Conservation (phyloP, 129 eudicot species). For the Artemisia argyi region DNA sequence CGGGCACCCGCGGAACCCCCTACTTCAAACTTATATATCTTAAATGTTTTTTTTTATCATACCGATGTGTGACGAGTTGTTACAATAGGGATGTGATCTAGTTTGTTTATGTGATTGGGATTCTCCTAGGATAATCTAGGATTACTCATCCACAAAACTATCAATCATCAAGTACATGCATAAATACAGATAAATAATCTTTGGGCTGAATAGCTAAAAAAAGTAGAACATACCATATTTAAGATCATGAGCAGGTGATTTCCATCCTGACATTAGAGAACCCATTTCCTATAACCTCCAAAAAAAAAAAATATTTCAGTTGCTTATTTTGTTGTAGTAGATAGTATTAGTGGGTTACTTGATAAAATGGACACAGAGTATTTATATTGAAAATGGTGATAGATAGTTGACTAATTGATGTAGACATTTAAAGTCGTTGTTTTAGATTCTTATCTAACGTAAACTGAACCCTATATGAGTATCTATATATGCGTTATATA, state of each 20-base stretch:
- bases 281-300: constrained; percentile 36
- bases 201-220: not conserved
- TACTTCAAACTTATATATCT: too few species aligned
- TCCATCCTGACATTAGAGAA: constrained; percentile 61
- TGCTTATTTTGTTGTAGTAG: not conserved
- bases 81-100: not conserved
- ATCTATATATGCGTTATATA: not conserved
- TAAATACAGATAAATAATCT: not conserved
- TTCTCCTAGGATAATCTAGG: not conserved
- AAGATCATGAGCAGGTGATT: constrained; percentile 29
- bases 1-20: too few species aligned
- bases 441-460: constrained; percentile 26
- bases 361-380: constrained; percentile 5
- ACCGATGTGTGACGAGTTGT: too few species aligned
- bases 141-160: not conserved
- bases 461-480: not conserved
- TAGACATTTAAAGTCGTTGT: constrained; percentile 18
- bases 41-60: too few species aligned
- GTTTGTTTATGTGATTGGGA: not conserved
- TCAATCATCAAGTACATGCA: not conserved
- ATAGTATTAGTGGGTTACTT: constrained; percentile 24
- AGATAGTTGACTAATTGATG: constrained; percentile 30
- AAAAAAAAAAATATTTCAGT: not conserved
- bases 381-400: constrained; percentile 11
- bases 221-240: constrained; percentile 24